A percentile compares a stretch with the other conserved stretches of the same genome.
Evolutionary conservation across 163 green algal species (phyloP).

Genomic region (Scenedesmus sp.): DNA sequence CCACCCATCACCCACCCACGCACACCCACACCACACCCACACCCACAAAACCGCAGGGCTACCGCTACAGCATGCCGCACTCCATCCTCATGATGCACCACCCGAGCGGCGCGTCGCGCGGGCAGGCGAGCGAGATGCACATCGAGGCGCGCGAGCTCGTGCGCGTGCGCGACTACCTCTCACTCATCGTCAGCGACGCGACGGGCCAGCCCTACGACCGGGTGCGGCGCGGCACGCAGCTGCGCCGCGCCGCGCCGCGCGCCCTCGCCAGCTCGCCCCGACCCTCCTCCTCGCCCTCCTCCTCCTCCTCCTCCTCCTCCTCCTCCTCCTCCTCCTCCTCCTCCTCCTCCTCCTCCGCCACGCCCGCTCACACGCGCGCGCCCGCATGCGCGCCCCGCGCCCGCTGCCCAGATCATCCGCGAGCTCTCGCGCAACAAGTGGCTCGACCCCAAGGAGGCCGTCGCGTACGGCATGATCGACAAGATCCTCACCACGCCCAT

Average conservation of each 20-base stretch:
- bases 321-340: background rate
- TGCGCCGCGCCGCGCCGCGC: background rate
- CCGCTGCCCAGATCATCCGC: conserved; percentile 55
- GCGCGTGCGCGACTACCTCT: conserved; percentile 90
- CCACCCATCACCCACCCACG: no score
- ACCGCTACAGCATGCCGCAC: conserved; percentile 92
- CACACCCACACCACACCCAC: no score
- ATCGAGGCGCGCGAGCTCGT: conserved; percentile 96
- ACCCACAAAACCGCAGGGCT: conserved; percentile 88
- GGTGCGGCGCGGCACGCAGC: conserved; percentile 22
- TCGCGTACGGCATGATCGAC: conserved; percentile 77
- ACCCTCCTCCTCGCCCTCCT: no score
- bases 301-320: no score
- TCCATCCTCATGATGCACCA: conserved; percentile 98
- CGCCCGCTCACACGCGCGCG: background rate
- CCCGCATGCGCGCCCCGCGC: no score
- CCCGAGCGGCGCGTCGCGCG: conserved; percentile 87
- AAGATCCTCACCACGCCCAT: conserved; percentile 68
- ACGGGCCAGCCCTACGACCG: conserved; percentile 81
- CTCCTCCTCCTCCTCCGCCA: background rate
- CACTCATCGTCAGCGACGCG: conserved; percentile 73
- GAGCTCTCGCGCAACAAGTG: conserved; percentile 74
- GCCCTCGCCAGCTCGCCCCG: background rate
- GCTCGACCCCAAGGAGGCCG: conserved; percentile 71
- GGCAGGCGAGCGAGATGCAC: conserved; percentile 95